phyloP scores from a whole-genome alignment of 192 early-diverging fungal genomes.

The Allomyces javanicus region DNA sequence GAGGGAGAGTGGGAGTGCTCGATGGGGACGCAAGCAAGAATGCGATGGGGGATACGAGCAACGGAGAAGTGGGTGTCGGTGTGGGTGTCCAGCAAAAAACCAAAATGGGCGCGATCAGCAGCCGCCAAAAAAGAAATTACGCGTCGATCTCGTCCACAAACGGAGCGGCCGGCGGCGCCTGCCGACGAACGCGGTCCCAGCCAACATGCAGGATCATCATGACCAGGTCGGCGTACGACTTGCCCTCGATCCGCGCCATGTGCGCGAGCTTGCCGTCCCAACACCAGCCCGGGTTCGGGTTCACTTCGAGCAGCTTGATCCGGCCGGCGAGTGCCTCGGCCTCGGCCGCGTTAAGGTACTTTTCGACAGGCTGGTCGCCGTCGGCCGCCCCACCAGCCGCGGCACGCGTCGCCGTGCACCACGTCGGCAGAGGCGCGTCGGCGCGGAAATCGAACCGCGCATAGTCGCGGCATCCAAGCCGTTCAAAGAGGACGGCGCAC shows the following conservation, averaged over 20 bases:
- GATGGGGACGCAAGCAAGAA: no score
- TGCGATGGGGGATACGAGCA: no score
- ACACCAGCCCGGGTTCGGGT: conserved; percentile 39
- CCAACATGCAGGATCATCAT: conserved; percentile 21
- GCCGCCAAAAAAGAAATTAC: no score
- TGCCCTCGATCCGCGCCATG: conserved; percentile 25
- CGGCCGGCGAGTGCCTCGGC: conserved; percentile 2
- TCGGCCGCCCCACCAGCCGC: no score
- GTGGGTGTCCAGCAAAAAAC: no score
- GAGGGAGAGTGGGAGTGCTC: no score
- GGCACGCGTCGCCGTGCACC: neutral
- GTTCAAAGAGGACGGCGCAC: conserved; percentile 24
- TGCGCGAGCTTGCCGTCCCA: conserved; percentile 38
- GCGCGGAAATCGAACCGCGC: conserved; percentile 29
- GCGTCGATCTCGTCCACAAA: no score
- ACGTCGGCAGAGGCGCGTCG: neutral
- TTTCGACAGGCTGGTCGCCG: neutral
- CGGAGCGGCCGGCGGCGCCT: no score
- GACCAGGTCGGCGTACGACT: conserved; percentile 21
- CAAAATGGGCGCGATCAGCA: no score
- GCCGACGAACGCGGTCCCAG: neutral
- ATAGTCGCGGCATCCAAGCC: conserved; percentile 31
- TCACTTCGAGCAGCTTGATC: conserved; percentile 33
- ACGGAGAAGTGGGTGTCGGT: no score
- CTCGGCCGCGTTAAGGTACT: conserved; percentile 6